phyloP scores from a whole-genome alignment of 2,329 filamentous ascomycete species.

The Ophiostoma sp. region DNA sequence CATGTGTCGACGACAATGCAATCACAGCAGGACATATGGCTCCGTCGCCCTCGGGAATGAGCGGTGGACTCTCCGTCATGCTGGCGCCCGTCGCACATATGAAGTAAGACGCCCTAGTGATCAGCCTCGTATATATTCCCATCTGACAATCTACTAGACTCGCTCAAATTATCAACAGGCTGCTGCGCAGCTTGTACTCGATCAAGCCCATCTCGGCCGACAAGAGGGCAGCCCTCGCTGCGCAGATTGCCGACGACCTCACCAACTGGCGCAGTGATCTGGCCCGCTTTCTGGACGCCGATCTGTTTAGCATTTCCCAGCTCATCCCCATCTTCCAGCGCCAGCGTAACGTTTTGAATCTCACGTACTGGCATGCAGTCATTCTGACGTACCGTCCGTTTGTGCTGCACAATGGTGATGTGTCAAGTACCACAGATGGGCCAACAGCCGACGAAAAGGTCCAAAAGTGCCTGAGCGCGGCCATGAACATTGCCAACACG shows the following conservation, averaged over 20 bases:
- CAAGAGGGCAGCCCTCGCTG: slow-evolving; percentile 33
- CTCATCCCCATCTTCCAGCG: slow-evolving; percentile 31
- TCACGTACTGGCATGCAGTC: slow-evolving; percentile 46
- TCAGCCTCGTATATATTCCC: not conserved
- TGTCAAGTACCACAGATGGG: not conserved
- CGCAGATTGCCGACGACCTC: slow-evolving; percentile 37
- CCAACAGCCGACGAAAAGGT: slow-evolving; percentile 18
- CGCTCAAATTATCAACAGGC: slow-evolving; percentile 37
- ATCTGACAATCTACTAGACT: not conserved
- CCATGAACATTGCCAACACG: slow-evolving; percentile 41
- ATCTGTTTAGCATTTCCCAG: slow-evolving; percentile 30
- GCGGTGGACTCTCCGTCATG: slow-evolving; percentile 17
- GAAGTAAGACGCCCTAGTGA: not conserved
- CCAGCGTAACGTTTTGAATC: slow-evolving; percentile 44
- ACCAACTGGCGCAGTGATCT: slow-evolving; percentile 39
- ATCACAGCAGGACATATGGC: slow-evolving; percentile 33
- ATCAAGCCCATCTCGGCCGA: slow-evolving; percentile 38
- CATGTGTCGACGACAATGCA: slow-evolving; percentile 55
- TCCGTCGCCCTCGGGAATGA: not conserved
- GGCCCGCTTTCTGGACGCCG: slow-evolving; percentile 42
- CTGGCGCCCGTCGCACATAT: slow-evolving; percentile 17
- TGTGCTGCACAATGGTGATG: slow-evolving; percentile 36
- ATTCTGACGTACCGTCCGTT: slow-evolving; percentile 44
- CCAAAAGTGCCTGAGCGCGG: slow-evolving; percentile 41
- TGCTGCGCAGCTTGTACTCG: slow-evolving; percentile 40